Percentiles rank a stretch among this genome's conserved stretches.
These are phyloP conservation scores for Phytophthora cryptogea DNA, from an alignment of 352 stramenopile species.

Conservation along the genomic window DNA sequence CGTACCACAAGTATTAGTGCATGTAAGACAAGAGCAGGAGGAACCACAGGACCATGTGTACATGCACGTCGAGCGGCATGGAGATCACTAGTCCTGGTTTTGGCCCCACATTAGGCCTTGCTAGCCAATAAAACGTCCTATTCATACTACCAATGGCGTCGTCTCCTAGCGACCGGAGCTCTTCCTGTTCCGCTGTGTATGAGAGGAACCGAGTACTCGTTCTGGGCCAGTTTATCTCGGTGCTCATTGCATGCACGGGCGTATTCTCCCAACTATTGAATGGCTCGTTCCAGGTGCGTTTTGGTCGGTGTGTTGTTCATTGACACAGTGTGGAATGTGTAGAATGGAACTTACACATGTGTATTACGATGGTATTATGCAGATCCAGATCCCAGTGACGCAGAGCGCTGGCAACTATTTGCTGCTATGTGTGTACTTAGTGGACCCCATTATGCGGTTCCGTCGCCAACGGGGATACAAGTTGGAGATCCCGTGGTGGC, in stretches of 20 bases:
- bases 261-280: slow-evolving; percentile 88
- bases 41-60: background rate
- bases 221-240: slow-evolving; percentile 88
- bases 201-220: slow-evolving; percentile 63
- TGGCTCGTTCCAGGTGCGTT: slow-evolving; percentile 70
- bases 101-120: background rate
- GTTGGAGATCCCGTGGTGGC: slow-evolving; percentile 79
- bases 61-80: background rate
- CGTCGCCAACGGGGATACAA: slow-evolving; percentile 48
- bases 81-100: background rate
- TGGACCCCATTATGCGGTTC: slow-evolving; percentile 49
- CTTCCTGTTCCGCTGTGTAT: slow-evolving; percentile 28
- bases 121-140: slow-evolving; percentile 2
- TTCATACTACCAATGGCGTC: slow-evolving; percentile 20
- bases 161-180: slow-evolving; percentile 8
- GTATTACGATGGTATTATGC: slow-evolving; percentile 7
- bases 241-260: slow-evolving; percentile 87
- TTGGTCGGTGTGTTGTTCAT: background rate
- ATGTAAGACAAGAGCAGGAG: slow-evolving; percentile 1
- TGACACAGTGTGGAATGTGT: slow-evolving; percentile 14
- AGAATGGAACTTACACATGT: slow-evolving; percentile 10
- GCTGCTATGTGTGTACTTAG: slow-evolving; percentile 63
- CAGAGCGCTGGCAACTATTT: slow-evolving; percentile 79
- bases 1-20: slow-evolving; percentile 55
- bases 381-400: slow-evolving; percentile 79